Conservation (phyloP, 2,329 filamentous ascomycete species). For the Rasamsonia emersonii region DNA sequence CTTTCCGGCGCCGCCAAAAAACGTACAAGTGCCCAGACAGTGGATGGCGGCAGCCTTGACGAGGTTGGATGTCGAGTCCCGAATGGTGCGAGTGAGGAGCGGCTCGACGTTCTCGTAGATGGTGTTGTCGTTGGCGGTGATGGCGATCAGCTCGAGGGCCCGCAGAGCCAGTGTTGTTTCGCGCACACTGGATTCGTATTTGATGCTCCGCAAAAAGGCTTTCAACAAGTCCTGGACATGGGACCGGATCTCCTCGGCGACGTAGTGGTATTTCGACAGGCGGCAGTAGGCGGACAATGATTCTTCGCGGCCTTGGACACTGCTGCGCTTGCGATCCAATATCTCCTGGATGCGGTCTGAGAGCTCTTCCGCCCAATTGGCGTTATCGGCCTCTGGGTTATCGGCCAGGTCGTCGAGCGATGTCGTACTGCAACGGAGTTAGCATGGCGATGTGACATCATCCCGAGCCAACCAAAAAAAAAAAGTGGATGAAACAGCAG, state of each 20-base stretch:
- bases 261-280: conserved; percentile 60
- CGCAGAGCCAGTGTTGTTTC: conserved; percentile 64
- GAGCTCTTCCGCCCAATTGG: conserved; percentile 55
- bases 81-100: conserved; percentile 53
- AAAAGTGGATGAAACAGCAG: conserved; percentile 11
- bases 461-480: conserved; percentile 15
- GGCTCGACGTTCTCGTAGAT: conserved; percentile 56
- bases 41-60: conserved; percentile 66
- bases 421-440: conserved; percentile 40
- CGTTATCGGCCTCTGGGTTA: conserved; percentile 46
- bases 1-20: conserved; percentile 65
- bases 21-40: conserved; percentile 60
- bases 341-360: conserved; percentile 62
- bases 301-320: conserved; percentile 59
- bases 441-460: conserved; percentile 25
- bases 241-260: conserved; percentile 52
- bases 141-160: conserved; percentile 60
- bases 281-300: conserved; percentile 54
- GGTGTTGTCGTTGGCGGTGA: conserved; percentile 57
- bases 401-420: conserved; percentile 59
- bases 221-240: conserved; percentile 54
- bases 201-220: conserved; percentile 62
- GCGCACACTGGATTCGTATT: conserved; percentile 56
- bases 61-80: conserved; percentile 56
- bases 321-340: conserved; percentile 69